These are phyloP conservation scores for Floccularia luteovirens DNA, from an alignment of 768 basidiomycete species.

Conservation along the genomic window DNA sequence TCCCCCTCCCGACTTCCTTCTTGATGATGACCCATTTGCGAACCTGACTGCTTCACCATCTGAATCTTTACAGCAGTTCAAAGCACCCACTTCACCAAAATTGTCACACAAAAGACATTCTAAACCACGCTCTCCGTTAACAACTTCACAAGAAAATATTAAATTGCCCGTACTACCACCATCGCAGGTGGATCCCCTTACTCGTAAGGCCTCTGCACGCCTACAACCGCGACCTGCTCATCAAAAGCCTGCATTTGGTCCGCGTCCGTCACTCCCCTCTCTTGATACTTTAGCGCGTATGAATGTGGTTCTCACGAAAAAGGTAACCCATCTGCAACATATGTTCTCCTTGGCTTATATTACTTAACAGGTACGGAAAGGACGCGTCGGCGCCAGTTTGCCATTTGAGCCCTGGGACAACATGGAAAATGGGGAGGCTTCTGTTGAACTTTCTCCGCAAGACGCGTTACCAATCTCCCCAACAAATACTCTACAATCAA, in stretches of 20 bases:
- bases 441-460: neutral
- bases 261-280: constrained; percentile 45
- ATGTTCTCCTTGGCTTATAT: constrained; percentile 1
- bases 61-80: constrained; percentile 5
- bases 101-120: constrained; percentile 12
- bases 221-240: constrained; percentile 26
- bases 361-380: constrained; percentile 37
- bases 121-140: constrained; percentile 20
- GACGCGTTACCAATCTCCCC: neutral
- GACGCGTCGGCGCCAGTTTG: constrained; percentile 41
- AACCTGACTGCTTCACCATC: constrained; percentile 32
- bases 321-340: constrained; percentile 26
- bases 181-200: constrained; percentile 5
- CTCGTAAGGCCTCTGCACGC: constrained; percentile 8
- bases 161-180: constrained; percentile 3
- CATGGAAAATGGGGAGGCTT: constrained; percentile 8
- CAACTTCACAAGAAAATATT: constrained; percentile 7
- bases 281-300: constrained; percentile 40
- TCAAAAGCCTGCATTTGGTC: constrained; percentile 38
- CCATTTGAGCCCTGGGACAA: constrained; percentile 51
- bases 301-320: constrained; percentile 36
- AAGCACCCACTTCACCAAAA: constrained; percentile 6
- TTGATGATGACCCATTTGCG: constrained; percentile 75
- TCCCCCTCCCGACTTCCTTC: constrained; percentile 36
- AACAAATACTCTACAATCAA: neutral